A percentile compares a stretch with the other conserved stretches of the same genome.
Evolutionary conservation across 176 grass and related monocot species (phyloP).

Genomic region (Chrysopogon serrulatus): DNA sequence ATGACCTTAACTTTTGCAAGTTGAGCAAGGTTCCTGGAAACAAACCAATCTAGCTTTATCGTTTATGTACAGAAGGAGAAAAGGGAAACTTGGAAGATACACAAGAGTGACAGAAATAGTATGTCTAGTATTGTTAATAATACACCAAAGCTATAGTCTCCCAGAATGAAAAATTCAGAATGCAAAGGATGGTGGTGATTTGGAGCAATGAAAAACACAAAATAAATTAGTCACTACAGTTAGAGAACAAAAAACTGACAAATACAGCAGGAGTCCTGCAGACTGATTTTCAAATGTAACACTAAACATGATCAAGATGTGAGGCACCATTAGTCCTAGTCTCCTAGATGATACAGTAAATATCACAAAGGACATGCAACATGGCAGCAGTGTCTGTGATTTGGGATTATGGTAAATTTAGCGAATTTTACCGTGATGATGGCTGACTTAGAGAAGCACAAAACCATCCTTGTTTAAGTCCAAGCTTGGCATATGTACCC

Average conservation of each 20-base stretch:
- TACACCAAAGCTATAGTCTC: neutral
- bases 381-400: neutral
- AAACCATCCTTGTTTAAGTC: conserved; percentile 82
- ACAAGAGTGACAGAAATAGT: neutral
- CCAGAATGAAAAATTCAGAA: neutral
- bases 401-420: neutral
- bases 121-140: conserved; percentile 5
- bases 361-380: neutral
- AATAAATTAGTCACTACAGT: neutral
- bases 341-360: neutral
- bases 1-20: conserved; percentile 88
- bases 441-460: conserved; percentile 65
- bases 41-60: conserved; percentile 24
- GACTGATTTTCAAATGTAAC: neutral
- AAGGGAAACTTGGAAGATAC: conserved; percentile 1
- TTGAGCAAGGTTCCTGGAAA: conserved; percentile 86
- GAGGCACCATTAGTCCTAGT: neutral
- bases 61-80: neutral
- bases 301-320: neutral
- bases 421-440: conserved; percentile 60
- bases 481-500: conserved; percentile 83
- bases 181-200: neutral
- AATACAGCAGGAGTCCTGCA: neutral
- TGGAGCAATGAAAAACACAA: neutral
- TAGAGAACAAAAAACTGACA: neutral